Conservation (phyloP, 139 green algal species). For the Chlamydomonas sp. region DNA sequence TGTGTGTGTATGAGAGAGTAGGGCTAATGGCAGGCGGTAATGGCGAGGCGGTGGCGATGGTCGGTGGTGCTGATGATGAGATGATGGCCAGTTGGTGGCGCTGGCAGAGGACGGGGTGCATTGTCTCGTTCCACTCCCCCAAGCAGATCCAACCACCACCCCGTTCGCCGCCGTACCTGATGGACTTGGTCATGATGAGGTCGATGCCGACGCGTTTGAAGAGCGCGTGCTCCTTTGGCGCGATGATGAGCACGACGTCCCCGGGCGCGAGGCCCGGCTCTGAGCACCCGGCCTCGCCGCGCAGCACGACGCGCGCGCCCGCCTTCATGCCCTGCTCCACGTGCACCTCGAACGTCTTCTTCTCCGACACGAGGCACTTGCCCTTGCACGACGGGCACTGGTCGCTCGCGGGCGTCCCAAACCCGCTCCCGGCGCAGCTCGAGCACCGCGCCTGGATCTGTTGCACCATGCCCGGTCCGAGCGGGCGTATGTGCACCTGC, state of each 20-base stretch:
- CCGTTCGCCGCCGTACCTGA: neutral
- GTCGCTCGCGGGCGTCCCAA: slow-evolving; percentile 52
- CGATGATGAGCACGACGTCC: slow-evolving; percentile 93
- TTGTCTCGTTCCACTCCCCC: no score
- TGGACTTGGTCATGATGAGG: slow-evolving; percentile 6
- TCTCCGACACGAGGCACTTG: slow-evolving; percentile 72
- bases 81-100: no score
- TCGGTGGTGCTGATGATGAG: no score
- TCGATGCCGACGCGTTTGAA: slow-evolving; percentile 79
- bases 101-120: no score
- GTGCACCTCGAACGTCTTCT: slow-evolving; percentile 95
- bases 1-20: no score
- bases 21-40: no score
- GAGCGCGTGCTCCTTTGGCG: slow-evolving; percentile 80
- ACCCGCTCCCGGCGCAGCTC: slow-evolving; percentile 72
- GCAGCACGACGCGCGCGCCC: slow-evolving; percentile 76
- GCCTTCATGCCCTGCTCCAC: slow-evolving; percentile 86
- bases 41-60: no score
- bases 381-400: slow-evolving; percentile 70
- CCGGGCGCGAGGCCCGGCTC: slow-evolving; percentile 68
- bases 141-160: no score
- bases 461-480: slow-evolving; percentile 98
- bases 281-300: slow-evolving; percentile 83
- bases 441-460: slow-evolving; percentile 92
- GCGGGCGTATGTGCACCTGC: slow-evolving; percentile 78